Evolutionary conservation across 352 stramenopile genomes (phyloP).

Genomic region (Pythium vanterpoolii): DNA sequence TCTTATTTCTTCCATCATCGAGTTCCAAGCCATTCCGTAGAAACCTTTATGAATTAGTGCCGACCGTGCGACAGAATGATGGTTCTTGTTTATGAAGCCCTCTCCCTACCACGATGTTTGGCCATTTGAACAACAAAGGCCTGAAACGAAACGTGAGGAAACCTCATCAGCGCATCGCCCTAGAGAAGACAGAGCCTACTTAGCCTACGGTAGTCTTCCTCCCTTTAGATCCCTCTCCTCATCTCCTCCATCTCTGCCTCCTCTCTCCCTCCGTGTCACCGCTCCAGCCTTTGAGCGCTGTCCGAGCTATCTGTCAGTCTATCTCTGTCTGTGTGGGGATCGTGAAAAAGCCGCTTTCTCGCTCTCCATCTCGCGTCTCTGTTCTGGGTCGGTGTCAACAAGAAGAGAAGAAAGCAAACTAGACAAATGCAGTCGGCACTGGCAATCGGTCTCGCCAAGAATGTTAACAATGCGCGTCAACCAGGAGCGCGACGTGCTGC

Average conservation of each 20-base stretch:
- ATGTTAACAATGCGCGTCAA: constrained; percentile 56
- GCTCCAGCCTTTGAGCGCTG: no score
- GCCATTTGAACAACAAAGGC: constrained; percentile 15
- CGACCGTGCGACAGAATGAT: constrained; percentile 17
- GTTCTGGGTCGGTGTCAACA: not conserved
- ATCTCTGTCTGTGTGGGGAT: no score
- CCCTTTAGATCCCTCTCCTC: not conserved
- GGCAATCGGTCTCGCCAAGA: constrained; percentile 55
- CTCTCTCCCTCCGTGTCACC: no score
- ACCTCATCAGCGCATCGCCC: not conserved
- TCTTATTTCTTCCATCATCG: not conserved
- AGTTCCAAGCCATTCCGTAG: not conserved
- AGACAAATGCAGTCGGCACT: constrained; percentile 53
- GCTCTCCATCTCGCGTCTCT: not conserved
- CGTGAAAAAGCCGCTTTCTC: no score
- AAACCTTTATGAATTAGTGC: not conserved
- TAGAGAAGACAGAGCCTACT: not conserved
- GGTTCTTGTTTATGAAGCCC: constrained; percentile 21
- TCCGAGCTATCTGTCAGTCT: no score
- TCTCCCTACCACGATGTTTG: constrained; percentile 5
- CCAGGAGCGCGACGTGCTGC: constrained; percentile 49
- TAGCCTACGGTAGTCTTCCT: not conserved
- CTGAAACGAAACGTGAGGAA: not conserved
- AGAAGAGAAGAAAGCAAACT: not conserved
- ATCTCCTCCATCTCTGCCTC: not conserved